phyloP scores from a whole-genome alignment of 306 rosid genomes.

The Clitoria ternatea region DNA sequence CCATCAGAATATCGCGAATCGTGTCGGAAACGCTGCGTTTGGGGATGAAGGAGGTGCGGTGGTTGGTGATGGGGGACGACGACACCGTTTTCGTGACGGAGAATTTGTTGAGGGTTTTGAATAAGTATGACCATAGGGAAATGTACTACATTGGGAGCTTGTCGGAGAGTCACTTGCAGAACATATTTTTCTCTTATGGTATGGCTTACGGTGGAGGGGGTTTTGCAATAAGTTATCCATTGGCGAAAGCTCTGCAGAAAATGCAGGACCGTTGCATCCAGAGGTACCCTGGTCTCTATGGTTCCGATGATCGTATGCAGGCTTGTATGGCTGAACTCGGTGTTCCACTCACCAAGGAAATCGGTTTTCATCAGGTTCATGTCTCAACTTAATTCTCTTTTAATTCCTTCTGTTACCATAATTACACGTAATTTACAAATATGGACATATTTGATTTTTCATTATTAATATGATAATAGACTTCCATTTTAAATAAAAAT shows the following conservation, averaged over 20 bases:
- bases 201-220: constrained; percentile 99
- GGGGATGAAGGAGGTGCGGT: constrained; percentile 60
- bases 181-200: constrained; percentile 83
- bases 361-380: constrained; percentile 98
- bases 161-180: constrained; percentile 93
- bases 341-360: constrained; percentile 89
- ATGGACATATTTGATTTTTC: no score
- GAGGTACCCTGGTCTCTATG: constrained; percentile 79
- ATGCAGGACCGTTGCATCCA: constrained; percentile 90
- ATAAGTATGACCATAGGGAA: constrained; percentile 73
- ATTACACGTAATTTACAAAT: no score
- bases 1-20: constrained; percentile 86
- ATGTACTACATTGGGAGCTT: constrained; percentile 79
- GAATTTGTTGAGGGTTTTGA: constrained; percentile 55
- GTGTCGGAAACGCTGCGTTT: constrained; percentile 78
- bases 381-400: no score
- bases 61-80: constrained; percentile 99
- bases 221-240: constrained; percentile 76
- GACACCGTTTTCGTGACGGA: constrained; percentile 91
- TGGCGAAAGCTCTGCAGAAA: constrained; percentile 57
- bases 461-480: no score
- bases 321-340: constrained; percentile 99
- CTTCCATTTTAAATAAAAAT: no score
- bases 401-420: no score
- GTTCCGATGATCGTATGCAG: constrained; percentile 97